Base-by-base conservation (phyloP, 2,329 filamentous ascomycete genomes). In the Plectosphaerella sp. region DNA sequence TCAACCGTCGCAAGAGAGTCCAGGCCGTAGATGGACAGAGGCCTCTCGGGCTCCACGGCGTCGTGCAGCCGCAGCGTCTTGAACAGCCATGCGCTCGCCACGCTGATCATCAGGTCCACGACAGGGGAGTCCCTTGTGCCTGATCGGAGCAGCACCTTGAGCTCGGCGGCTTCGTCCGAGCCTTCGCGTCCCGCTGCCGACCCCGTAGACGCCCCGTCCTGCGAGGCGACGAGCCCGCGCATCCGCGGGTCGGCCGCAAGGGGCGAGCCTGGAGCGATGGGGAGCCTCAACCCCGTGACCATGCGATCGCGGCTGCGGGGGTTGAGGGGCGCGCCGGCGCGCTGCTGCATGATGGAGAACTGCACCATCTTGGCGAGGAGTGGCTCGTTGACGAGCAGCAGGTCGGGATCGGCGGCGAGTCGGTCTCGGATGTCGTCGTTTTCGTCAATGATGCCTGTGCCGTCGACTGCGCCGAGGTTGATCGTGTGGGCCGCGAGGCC, bases 401-500 rank as follows among this genome's bases (percentile, higher is more conserved):
- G 28, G 28, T 33, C 54, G 5, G 52, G 49, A 22, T 58, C 55
- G 47, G 56, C 53, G 36, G 55, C 55, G 37, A 58, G 51, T 12
- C 58, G 51, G 8, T 53, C 48, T 52, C 59, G 54, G 28, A 53
- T 57, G 6, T 48, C 52, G 12, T 50, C 53, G 37, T 57, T 57
- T 48, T 61, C 59, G 14, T 54, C 53, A 1, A 61, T 55, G 35
- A 60, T 51, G 16, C 59, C 59, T 16, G 56, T 48, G 39, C 54
- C 56, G n/a, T 36, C 25, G 28, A 74, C 58, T 1, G 57, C 54
- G 3, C 70, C 68, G 20, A 74, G 58, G 51, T 74, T 62, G n/a
- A 74, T 63, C 11, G 57, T 55, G 1, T 63, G 61, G 15, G 66
- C 70, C 6, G 64, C 57, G 2, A 69, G 59, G 5, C 66, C 67